Conservation (phyloP, 805 yeast genomes). For the Henningerozyma blattae region DNA sequence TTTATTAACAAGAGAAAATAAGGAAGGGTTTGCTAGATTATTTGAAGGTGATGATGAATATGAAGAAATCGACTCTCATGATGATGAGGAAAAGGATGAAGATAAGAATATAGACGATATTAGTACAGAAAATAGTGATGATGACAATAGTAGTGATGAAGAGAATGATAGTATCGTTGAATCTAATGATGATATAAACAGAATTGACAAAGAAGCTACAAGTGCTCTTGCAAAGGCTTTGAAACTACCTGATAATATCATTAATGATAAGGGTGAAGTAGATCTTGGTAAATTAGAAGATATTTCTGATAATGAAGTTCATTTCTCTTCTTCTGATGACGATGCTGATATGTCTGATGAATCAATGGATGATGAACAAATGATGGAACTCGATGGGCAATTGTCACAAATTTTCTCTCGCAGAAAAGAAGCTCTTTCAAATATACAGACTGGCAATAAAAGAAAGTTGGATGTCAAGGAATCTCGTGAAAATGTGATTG, state of each 20-base stretch:
- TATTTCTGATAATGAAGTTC: conserved; percentile 24
- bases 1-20: conserved; percentile 57
- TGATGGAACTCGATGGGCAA: conserved; percentile 87
- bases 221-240: conserved; percentile 59
- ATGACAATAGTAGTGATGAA: conserved; percentile 20
- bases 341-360: conserved; percentile 55
- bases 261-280: conserved; percentile 32
- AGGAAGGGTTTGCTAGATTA: conserved; percentile 64
- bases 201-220: conserved; percentile 43
- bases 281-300: conserved; percentile 37
- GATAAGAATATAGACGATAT: conserved; percentile 23
- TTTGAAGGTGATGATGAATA: conserved; percentile 52
- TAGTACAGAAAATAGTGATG: conserved; percentile 5
- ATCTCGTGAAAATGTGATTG: conserved; percentile 68
- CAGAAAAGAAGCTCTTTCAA: conserved; percentile 53
- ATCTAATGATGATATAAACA: conserved; percentile 31
- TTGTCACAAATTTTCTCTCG: conserved; percentile 75
- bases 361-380: conserved; percentile 90
- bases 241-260: conserved; percentile 44
- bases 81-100: conserved; percentile 24
- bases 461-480: conserved; percentile 62
- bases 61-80: conserved; percentile 36
- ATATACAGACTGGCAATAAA: conserved; percentile 46
- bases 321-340: conserved; percentile 24
- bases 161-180: conserved; percentile 22